phyloP scores from a whole-genome alignment of 176 grass and related monocot species.

The Carex scoparia region DNA sequence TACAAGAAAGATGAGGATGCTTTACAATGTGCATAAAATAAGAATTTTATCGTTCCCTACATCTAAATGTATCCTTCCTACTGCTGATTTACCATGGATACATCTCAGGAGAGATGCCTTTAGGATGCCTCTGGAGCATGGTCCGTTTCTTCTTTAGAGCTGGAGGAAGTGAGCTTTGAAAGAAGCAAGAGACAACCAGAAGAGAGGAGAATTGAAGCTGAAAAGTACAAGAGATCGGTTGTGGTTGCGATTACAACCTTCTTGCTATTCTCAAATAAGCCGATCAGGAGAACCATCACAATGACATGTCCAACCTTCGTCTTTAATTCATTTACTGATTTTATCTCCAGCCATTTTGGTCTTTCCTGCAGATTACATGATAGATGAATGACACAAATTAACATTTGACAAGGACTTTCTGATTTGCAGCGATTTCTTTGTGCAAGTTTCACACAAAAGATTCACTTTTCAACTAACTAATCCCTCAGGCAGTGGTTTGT shows the following conservation, averaged over 20 bases:
- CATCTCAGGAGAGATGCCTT: not conserved
- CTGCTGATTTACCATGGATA: not conserved
- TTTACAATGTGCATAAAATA: not conserved
- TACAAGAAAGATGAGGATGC: not conserved
- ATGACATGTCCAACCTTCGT: constrained; percentile 91
- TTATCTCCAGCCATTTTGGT: constrained; percentile 74
- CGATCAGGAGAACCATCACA: constrained; percentile 75
- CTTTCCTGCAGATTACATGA: constrained; percentile 41
- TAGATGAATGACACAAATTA: not conserved
- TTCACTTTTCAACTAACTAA: not conserved
- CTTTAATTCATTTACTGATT: constrained; percentile 80
- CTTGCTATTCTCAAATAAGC: constrained; percentile 88
- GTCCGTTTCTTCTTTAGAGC: not conserved
- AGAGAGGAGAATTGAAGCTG: constrained; percentile 67
- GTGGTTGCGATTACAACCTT: constrained; percentile 53
- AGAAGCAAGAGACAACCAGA: constrained; percentile 81
- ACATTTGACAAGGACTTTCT: not conserved
- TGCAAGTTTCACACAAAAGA: not conserved
- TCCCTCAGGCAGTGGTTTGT: not conserved
- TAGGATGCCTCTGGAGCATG: not conserved
- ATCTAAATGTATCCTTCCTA: not conserved
- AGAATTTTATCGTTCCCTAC: not conserved
- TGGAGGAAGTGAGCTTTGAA: constrained; percentile 52
- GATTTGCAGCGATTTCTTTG: not conserved
- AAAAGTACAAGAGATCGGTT: constrained; percentile 64